Conservation (phyloP, 805 yeast species). For the Metschnikowia rubicola region DNA sequence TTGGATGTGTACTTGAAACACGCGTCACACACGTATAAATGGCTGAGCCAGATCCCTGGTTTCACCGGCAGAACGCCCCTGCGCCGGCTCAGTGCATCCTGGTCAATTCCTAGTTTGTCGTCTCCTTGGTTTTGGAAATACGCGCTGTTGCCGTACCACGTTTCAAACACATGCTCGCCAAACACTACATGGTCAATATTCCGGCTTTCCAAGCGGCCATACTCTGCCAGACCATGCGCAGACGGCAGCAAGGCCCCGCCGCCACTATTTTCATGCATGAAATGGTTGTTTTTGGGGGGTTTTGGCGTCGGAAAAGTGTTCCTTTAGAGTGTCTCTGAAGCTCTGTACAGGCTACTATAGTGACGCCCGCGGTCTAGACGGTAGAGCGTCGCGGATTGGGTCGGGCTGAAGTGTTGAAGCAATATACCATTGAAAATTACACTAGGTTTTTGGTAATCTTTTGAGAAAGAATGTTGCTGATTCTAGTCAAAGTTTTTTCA, state of each 20-base stretch:
- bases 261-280: not conserved
- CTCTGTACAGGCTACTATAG: too few relatives aligned
- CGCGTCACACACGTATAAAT: slow-evolving; percentile 67
- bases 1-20: slow-evolving; percentile 79
- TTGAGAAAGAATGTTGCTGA: too few relatives aligned
- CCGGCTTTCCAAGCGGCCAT: slow-evolving; percentile 59
- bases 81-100: slow-evolving; percentile 9
- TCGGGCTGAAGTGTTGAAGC: too few relatives aligned
- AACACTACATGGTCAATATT: slow-evolving; percentile 65
- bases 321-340: too few relatives aligned
- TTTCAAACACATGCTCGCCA: slow-evolving; percentile 64
- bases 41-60: slow-evolving; percentile 51
- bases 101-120: slow-evolving; percentile 22
- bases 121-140: slow-evolving; percentile 48
- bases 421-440: too few relatives aligned
- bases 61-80: slow-evolving; percentile 7
- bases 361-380: too few relatives aligned
- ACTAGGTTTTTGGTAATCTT: too few relatives aligned
- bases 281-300: too few relatives aligned
- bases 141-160: slow-evolving; percentile 89
- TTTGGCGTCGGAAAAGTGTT: too few relatives aligned
- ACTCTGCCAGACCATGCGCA: slow-evolving; percentile 23
- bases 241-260: not conserved
- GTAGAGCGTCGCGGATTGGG: too few relatives aligned
- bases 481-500: too few relatives aligned